Evolutionary conservation across 2,329 filamentous ascomycete species (phyloP), one percentile per base, ranked within the genome.

Genomic region (Aspergillus piperis): DNA sequence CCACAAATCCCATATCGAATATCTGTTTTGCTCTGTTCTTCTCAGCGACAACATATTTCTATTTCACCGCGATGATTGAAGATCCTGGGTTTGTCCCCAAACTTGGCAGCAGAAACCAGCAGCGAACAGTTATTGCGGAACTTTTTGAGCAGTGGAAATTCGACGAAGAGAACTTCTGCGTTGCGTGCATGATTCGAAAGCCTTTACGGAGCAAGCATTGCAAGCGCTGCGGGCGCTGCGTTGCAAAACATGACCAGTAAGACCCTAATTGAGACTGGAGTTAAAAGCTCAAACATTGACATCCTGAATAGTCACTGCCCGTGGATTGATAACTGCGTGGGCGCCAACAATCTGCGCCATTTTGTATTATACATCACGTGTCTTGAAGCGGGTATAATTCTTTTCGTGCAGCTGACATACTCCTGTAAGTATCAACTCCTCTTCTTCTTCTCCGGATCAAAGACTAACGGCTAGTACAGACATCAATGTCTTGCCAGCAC

Each of bases 321-420:
- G 0, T 99, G 95, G 95, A 91, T 98, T 23, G 90, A 96, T 78
- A 98, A 97, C 77, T 99, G 95, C 70, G 86, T 99, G 44, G 95
- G 91, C 47, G 86, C 95, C 64, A 98, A 98, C 80, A 99, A 98
- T 75, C 90, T 98, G 71, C 88, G 95, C 13, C 93, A 97, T 68
- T 99, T 99, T 76, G 90, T 97, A 71, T 80, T 97, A 53, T 99
- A 98, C 74, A 84, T 99, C 17, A 79, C 96, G 44, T 88, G 79
- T 69, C 80, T 99, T 63, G 90, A 92, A 57, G 64, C 90, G 15
- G 92, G 92, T 30, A 89, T 98, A 38, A 65, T 90, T 2, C 70
- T 86, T 2, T 88, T 92, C 66, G 85, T 96, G 66, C 86, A 84
- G 73, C 73, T 97, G 39, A 82, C 88, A 19, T 87, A 94, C 69